Evolutionary conservation across 2,329 filamentous ascomycete species (phyloP), one percentile per base, ranked within the genome.

Genomic region (Botrytis byssoidea): DNA sequence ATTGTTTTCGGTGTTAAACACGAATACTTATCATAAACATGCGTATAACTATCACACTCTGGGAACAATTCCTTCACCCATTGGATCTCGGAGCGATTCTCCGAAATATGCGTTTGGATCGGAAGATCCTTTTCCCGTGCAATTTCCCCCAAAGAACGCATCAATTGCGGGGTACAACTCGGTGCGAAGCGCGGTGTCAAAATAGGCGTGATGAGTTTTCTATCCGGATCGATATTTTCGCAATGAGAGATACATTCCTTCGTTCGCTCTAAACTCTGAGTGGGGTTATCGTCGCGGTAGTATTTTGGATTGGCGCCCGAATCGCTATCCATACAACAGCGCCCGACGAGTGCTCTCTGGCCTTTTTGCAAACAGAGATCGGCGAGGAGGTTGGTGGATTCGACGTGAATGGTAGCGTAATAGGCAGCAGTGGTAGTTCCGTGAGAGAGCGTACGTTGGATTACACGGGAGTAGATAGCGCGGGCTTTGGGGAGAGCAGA

Each of bases 351-450:
- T 10, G 96, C 96, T 71, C 96, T 88, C 83, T 99, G 96, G 63
- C 96, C 96, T 40, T 89, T 85, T 0, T 84, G 81, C n/a, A 93
- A 86, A 80, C 95, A 98, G 29, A 98, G 88, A 76, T 93, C 90
- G 0, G 95, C 93, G 9, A 99, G 90, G 12, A 97, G 87, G 81
- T 97, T 98, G n/a, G 96, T 99, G 2, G 94, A 90, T 0, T 89
- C 86, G 1, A 97, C 92, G 81, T 97, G 91, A 76, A 94, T 90
- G 40, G 96, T 98, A 74, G 95, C 95, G 82, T 93, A 98, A 86
- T 98, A 98, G n/a, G 93, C 89, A 9, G 94, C 94, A 18, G 93
- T 96, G 0, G 96, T 99, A 16, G 96, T 99, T 76, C 96, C 96
- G 81, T 98, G 90, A 35, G 93, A 88, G 18, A 99, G 88, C 0